Evolutionary conservation across 2,329 filamentous ascomycete species (phyloP), one percentile per base, ranked within the genome.

Genomic region (Fusarium veterinarium): DNA sequence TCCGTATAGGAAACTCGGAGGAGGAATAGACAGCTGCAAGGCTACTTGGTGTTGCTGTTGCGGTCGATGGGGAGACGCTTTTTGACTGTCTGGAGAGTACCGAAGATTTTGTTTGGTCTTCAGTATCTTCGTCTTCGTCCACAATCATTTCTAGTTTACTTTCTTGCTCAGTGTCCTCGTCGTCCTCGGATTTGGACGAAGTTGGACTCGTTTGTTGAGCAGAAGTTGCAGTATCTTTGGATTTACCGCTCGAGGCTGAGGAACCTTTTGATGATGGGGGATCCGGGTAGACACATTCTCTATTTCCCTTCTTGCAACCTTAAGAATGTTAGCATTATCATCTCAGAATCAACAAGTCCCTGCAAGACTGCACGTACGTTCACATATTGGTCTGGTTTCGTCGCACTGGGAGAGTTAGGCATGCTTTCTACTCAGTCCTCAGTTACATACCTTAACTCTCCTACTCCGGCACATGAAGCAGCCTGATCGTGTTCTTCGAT

Each of bases 271-370:
- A 76, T 14, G 83, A 80, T 51, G 89, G 84, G 35, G 91, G 86
- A 52, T 95, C 94, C 6, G 96, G 95, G 80, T 98, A 99, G 65
- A 93, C 87, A 80, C 96, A 99, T 73, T 97, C 94, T 82, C 96
- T 90, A 75, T 91, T 93, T 55, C 95, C 96, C 83, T 98, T 99
- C 76, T 91, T 92, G 82, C 96, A 99, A 78, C 95, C 95, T 92
- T 69, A 45, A 28, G n/a, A 33, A 38, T 20, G 53, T 76, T 62
- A 76, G 73, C 41, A 23, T 31, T 46, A 38, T 46, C 20, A 20
- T n/a, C 37, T 17, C 35, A 17, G 19, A 45, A 48, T 20, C 33
- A 38, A 35, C 20, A 45, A 35, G 25, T 31, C 51, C 14, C 13
- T 33, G 46, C 41, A 25, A 55, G 51, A 49, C 48, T 71, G 55